Evolutionary conservation across 2,329 filamentous ascomycete genomes (phyloP).

Genomic region (Cladosporium sp.): DNA sequence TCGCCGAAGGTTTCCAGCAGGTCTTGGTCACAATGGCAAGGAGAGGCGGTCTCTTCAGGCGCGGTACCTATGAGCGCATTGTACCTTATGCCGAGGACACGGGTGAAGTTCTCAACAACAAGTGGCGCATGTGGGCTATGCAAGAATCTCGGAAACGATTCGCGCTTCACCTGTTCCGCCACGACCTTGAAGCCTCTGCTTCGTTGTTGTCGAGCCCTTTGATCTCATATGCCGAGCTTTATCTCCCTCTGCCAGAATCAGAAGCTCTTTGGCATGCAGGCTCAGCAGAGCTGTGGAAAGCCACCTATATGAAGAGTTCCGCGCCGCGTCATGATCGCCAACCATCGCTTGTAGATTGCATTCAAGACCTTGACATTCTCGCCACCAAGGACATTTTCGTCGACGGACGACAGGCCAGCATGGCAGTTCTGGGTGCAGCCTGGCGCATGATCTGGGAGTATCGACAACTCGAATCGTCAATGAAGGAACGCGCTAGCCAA

Average conservation of each 20-base stretch:
- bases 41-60: constrained; percentile 55
- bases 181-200: constrained; percentile 66
- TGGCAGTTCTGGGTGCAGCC: constrained; percentile 61
- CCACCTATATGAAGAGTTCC: constrained; percentile 46
- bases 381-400: constrained; percentile 47
- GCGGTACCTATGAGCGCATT: constrained; percentile 41
- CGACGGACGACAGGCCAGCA: constrained; percentile 54
- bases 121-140: constrained; percentile 63
- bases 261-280: constrained; percentile 63
- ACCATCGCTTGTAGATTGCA: constrained; percentile 53
- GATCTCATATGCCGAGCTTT: constrained; percentile 66
- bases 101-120: constrained; percentile 54
- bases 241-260: constrained; percentile 60
- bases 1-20: constrained; percentile 55
- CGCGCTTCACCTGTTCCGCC: constrained; percentile 60
- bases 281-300: constrained; percentile 62
- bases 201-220: constrained; percentile 60
- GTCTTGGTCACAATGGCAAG: constrained; percentile 52
- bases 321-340: constrained; percentile 37
- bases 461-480: constrained; percentile 54
- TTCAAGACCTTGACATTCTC: constrained; percentile 54
- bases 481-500: constrained; percentile 46
- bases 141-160: constrained; percentile 66
- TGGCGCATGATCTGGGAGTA: constrained; percentile 66
- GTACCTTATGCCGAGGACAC: constrained; percentile 51